Percentiles rank a stretch among this genome's conserved stretches.
Evolutionary conservation across 176 grass and related monocot genomes (phyloP).

Genomic region (Cenchrus fungigraminus): DNA sequence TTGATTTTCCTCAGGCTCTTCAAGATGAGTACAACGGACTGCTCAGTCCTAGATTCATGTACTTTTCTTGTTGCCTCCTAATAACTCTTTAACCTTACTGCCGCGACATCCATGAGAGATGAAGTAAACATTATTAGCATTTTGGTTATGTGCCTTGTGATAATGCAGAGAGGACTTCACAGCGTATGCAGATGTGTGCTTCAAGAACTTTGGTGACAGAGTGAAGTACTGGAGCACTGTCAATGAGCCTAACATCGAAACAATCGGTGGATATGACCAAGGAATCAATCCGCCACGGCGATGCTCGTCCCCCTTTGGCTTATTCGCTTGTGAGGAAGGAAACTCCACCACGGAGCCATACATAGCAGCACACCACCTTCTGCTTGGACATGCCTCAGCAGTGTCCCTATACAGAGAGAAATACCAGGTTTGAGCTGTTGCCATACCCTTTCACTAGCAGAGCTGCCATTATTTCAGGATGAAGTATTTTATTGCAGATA

Average conservation of each 20-base stretch:
- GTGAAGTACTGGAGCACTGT: conserved; percentile 87
- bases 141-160: background rate
- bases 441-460: background rate
- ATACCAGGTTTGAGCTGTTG: conserved; percentile 58
- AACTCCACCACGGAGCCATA: conserved; percentile 93
- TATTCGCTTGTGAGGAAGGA: conserved; percentile 48
- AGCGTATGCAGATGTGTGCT: conserved; percentile 82
- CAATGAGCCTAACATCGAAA: conserved; percentile 82
- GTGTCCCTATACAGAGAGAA: conserved; percentile 69
- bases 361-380: conserved; percentile 69
- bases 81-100: background rate
- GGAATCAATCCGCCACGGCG: conserved; percentile 59
- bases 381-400: conserved; percentile 73
- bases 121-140: background rate
- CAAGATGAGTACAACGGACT: conserved; percentile 74
- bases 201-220: conserved; percentile 84
- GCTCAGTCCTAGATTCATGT: conserved; percentile 81
- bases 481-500: background rate
- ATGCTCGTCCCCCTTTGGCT: conserved; percentile 79
- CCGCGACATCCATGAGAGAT: background rate
- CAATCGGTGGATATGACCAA: conserved; percentile 64
- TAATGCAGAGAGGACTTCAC: conserved; percentile 83
- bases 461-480: background rate
- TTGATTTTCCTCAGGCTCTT: conserved; percentile 88
- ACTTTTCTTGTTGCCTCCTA: conserved; percentile 24